A percentile compares a stretch with the other conserved stretches of the same genome.
Evolutionary conservation across 2,329 filamentous ascomycete genomes (phyloP).

Genomic region (Xylariaceae sp.): DNA sequence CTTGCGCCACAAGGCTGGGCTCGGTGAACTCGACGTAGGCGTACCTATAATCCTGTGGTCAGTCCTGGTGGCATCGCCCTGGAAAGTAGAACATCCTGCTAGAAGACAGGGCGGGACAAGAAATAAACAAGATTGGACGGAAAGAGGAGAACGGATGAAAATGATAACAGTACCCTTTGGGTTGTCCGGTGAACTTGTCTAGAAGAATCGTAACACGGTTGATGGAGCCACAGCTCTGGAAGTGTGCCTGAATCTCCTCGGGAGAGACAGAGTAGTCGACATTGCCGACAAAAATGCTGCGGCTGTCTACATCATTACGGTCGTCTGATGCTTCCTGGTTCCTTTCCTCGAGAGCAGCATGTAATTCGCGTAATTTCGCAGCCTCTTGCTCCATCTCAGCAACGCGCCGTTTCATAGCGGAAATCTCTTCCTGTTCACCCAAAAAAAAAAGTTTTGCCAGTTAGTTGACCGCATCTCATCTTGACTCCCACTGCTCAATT

Average conservation of each 20-base stretch:
- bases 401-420: constrained; percentile 79
- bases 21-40: constrained; percentile 98
- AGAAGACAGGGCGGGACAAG: background rate
- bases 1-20: constrained; percentile 85
- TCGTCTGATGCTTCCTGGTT: constrained; percentile 79
- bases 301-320: constrained; percentile 90
- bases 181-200: constrained; percentile 97
- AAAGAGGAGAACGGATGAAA: background rate
- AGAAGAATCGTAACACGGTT: constrained; percentile 96
- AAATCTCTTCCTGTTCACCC: constrained; percentile 63
- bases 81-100: background rate
- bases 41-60: constrained; percentile 57
- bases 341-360: constrained; percentile 77
- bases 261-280: constrained; percentile 96
- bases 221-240: constrained; percentile 94
- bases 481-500: background rate
- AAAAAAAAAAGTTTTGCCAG: constrained; percentile 1
- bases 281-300: constrained; percentile 97
- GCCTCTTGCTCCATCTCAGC: constrained; percentile 90
- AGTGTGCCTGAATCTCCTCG: constrained; percentile 97
- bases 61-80: background rate
- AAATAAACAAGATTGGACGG: background rate
- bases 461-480: constrained; percentile 23
- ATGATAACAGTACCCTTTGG: constrained; percentile 72
- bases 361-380: constrained; percentile 80